Evolutionary conservation across 2,329 filamentous ascomycete species (phyloP).

Genomic region (Apiospora aurea): DNA sequence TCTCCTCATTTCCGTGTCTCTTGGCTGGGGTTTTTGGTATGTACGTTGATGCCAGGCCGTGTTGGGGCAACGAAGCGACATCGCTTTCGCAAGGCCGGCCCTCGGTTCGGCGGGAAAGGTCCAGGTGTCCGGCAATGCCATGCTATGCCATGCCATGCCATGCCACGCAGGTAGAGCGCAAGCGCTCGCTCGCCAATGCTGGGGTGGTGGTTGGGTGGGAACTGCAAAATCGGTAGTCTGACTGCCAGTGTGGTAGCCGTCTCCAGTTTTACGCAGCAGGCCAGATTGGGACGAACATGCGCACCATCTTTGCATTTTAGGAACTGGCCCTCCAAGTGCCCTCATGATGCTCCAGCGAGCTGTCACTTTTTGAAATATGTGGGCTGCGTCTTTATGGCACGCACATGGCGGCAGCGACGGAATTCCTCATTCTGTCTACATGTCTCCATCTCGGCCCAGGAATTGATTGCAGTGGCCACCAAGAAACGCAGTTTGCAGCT

Average conservation of each 20-base stretch:
- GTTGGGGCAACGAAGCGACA: background rate
- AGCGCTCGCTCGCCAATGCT: conserved; percentile 4
- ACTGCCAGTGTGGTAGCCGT: background rate
- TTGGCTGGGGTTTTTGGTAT: background rate
- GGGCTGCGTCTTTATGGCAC: background rate
- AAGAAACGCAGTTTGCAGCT: background rate
- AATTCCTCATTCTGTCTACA: background rate
- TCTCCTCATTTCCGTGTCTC: background rate
- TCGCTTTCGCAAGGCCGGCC: conserved; percentile 13
- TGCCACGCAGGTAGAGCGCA: background rate
- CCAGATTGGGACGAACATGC: conserved; percentile 12
- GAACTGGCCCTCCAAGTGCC: background rate
- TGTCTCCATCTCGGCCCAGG: background rate
- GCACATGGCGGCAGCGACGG: background rate
- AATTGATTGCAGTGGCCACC: background rate
- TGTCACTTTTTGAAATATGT: background rate
- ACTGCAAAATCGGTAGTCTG: conserved; percentile 12
- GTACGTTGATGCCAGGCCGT: background rate
- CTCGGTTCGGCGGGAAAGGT: conserved; percentile 21
- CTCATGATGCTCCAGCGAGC: background rate
- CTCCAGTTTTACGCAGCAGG: conserved; percentile 12
- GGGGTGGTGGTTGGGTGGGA: background rate
- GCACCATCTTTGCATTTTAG: background rate
- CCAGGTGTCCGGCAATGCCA: conserved; percentile 13
- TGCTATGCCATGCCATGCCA: background rate